Percentiles rank a stretch among this genome's conserved stretches.
These are phyloP conservation scores for Botrytis sinoallii DNA, from an alignment of 2,329 filamentous ascomycete species.

Conservation along the genomic window DNA sequence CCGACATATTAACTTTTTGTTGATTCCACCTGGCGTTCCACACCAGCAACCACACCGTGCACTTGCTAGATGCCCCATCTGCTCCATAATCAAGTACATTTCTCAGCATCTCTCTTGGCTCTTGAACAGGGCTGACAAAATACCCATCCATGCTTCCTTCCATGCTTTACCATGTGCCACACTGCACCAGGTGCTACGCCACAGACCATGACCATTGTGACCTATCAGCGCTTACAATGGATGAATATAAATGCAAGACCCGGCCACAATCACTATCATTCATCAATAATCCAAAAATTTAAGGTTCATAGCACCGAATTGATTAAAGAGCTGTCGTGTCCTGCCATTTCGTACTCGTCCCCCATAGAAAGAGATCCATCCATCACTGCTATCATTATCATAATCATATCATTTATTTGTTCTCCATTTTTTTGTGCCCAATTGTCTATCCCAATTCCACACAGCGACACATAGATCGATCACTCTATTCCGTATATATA, in stretches of 20 bases:
- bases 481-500: background rate
- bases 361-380: background rate
- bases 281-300: background rate
- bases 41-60: background rate
- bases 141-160: background rate
- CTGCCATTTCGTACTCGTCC: background rate
- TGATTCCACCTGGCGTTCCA: background rate
- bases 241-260: conserved; percentile 1
- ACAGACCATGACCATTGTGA: conserved; percentile 5
- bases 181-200: conserved; percentile 12
- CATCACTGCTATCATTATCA: background rate
- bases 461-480: background rate
- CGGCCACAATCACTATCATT: background rate
- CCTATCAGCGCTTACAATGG: conserved; percentile 4
- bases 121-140: conserved; percentile 11
- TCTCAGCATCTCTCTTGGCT: background rate
- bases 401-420: conserved; percentile 4
- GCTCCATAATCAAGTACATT: background rate
- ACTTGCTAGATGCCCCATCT: background rate
- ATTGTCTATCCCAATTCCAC: background rate
- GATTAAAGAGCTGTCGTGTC: conserved; percentile 3
- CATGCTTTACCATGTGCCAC: background rate
- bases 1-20: background rate
- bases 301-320: background rate
- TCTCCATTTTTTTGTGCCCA: conserved; percentile 10